These are phyloP conservation scores for Podospora pseudopauciseta DNA, from an alignment of 495 filamentous ascomycete species.

Conservation along the genomic window DNA sequence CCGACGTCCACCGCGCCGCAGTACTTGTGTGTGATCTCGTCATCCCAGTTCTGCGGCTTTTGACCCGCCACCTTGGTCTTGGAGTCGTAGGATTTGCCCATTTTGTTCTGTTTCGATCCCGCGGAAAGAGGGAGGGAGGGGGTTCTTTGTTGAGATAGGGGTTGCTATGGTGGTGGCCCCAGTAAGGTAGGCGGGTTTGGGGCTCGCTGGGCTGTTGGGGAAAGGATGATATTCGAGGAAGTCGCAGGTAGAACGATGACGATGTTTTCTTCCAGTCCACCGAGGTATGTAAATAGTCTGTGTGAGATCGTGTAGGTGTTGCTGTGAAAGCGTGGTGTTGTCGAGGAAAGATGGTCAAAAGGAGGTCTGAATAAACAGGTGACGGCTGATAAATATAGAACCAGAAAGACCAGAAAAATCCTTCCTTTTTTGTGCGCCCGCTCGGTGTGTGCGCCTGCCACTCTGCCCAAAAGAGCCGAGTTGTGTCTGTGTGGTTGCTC, in stretches of 20 bases:
- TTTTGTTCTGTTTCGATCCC: conserved; percentile 7
- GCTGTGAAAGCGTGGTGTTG: background rate
- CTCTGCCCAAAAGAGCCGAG: background rate
- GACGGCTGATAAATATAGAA: background rate
- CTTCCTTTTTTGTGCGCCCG: background rate
- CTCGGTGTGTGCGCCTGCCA: background rate
- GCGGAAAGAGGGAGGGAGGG: too few species aligned
- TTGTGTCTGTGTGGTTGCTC: background rate
- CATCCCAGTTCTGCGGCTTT: conserved; percentile 25
- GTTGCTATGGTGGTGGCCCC: too few species aligned
- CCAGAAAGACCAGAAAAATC: background rate
- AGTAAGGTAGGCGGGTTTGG: too few species aligned
- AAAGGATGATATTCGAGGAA: too few species aligned
- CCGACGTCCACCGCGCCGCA: conserved; percentile 27
- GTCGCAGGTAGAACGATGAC: too few species aligned
- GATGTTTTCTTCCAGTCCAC: too few species aligned
- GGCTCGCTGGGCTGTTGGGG: too few species aligned
- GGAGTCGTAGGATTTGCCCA: conserved; percentile 26
- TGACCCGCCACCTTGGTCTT: conserved; percentile 20
- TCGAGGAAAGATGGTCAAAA: background rate
- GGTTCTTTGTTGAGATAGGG: too few species aligned
- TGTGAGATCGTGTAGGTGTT: too few species aligned
- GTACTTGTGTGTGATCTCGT: conserved; percentile 28
- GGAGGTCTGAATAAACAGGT: background rate
- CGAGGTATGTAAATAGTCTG: too few species aligned